Conservation (phyloP, 352 stramenopile species). For the Plasmopara muralis region DNA sequence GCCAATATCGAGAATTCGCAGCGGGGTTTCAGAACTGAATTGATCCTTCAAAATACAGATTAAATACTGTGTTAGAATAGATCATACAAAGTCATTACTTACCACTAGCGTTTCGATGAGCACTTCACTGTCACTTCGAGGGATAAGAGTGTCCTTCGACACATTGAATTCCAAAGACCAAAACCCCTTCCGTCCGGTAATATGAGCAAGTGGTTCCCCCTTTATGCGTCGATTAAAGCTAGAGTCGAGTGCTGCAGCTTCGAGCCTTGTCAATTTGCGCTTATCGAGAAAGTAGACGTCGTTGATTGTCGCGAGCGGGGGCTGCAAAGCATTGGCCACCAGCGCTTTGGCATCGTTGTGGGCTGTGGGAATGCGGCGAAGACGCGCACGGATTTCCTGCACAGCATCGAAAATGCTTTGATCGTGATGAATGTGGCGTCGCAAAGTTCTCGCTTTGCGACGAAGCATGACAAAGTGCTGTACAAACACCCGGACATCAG, state of each 20-base stretch:
- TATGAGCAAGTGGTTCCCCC: constrained; percentile 71
- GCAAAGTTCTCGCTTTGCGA: no score
- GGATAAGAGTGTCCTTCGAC: constrained; percentile 59
- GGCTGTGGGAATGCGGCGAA: constrained; percentile 8
- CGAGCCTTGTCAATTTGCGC: constrained; percentile 30
- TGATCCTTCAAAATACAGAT: constrained; percentile 21
- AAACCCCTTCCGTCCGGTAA: constrained; percentile 62
- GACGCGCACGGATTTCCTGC: constrained; percentile 18
- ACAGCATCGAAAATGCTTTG: constrained; percentile 19
- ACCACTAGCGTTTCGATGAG: constrained; percentile 69
- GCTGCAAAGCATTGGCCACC: constrained; percentile 41
- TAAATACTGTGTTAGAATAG: neutral
- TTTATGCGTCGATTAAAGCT: constrained; percentile 21
- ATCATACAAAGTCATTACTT: constrained; percentile 3
- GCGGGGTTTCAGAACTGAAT: constrained; percentile 28
- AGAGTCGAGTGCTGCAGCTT: constrained; percentile 22
- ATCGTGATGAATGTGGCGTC: constrained; percentile 11
- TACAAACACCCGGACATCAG: no score
- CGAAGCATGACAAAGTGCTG: constrained; percentile 2
- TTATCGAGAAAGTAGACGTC: constrained; percentile 55
- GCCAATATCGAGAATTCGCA: constrained; percentile 63
- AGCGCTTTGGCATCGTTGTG: constrained; percentile 48
- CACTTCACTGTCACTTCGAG: constrained; percentile 74
- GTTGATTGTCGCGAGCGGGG: constrained; percentile 32
- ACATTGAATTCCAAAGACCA: constrained; percentile 63